Evolutionary conservation across 805 yeast species (phyloP).

Genomic region (Saturnispora quitensis): DNA sequence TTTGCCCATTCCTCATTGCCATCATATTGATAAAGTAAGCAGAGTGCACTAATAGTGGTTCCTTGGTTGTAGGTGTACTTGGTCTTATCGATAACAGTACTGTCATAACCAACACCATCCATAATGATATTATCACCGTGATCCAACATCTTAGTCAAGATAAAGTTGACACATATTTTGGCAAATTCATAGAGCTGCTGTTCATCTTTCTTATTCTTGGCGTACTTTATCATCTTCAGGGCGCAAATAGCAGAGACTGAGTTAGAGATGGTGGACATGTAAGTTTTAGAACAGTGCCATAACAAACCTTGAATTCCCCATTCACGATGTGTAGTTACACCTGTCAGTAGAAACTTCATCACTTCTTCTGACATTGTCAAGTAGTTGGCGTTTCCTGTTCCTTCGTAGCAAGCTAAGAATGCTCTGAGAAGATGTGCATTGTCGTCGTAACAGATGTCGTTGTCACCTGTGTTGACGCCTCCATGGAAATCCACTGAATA

Average conservation of each 20-base stretch:
- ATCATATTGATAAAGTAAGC: conserved; percentile 42
- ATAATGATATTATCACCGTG: conserved; percentile 43
- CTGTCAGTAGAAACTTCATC: conserved; percentile 55
- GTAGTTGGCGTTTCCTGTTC: conserved; percentile 44
- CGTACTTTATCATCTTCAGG: conserved; percentile 47
- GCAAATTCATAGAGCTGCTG: conserved; percentile 47
- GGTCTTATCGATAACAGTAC: conserved; percentile 35
- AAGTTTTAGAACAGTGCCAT: conserved; percentile 57
- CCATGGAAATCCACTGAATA: conserved; percentile 40
- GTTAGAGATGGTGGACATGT: conserved; percentile 40
- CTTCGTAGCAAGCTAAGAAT: conserved; percentile 57
- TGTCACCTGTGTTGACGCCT: conserved; percentile 33
- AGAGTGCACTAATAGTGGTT: conserved; percentile 48
- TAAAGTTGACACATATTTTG: conserved; percentile 51
- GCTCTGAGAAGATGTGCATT: conserved; percentile 68
- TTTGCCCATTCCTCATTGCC: conserved; percentile 41
- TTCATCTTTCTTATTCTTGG: conserved; percentile 32
- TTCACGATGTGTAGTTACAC: conserved; percentile 41
- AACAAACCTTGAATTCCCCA: conserved; percentile 49
- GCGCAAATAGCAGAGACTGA: conserved; percentile 65
- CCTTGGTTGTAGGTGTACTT: conserved; percentile 68
- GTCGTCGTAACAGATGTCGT: conserved; percentile 66
- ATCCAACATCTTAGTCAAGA: conserved; percentile 42
- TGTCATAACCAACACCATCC: conserved; percentile 50
- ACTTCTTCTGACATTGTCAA: conserved; percentile 50